Evolutionary conservation across 192 early-diverging fungal species (phyloP).

Genomic region (Mortierella alpina): DNA sequence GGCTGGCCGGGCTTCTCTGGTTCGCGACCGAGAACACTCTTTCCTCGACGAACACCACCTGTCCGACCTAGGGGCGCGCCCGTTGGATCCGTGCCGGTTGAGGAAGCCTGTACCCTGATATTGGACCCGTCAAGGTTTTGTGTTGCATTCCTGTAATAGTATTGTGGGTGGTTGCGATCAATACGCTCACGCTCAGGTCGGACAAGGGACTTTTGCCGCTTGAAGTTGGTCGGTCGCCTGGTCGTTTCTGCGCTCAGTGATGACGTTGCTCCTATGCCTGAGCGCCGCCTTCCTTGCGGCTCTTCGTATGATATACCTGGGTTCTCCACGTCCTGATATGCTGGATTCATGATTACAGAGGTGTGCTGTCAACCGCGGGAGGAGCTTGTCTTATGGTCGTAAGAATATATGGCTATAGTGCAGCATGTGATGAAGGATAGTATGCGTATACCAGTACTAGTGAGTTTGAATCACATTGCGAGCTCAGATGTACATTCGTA

Average conservation of each 20-base stretch:
- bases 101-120: constrained; percentile 40
- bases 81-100: constrained; percentile 36
- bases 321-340: constrained; percentile 27
- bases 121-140: constrained; percentile 50
- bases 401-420: neutral
- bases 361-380: too few relatives aligned
- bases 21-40: constrained; percentile 46
- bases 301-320: constrained; percentile 22
- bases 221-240: constrained; percentile 34
- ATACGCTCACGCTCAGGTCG: constrained; percentile 74
- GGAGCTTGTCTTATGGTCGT: neutral
- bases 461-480: too few relatives aligned
- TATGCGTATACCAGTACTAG: too few relatives aligned
- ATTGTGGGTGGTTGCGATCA: constrained; percentile 59
- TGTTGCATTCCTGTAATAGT: constrained; percentile 55
- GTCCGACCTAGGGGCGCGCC: constrained; percentile 20
- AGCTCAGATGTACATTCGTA: too few relatives aligned
- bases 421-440: too few relatives aligned
- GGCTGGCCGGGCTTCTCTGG: constrained; percentile 42
- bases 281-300: constrained; percentile 18
- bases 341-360: constrained; percentile 13
- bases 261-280: constrained; percentile 5
- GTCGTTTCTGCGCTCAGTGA: constrained; percentile 5
- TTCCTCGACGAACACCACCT: constrained; percentile 42
- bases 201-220: constrained; percentile 74